These are phyloP conservation scores for Rosa lucieae DNA, from an alignment of 306 rosid species.

Conservation along the genomic window DNA sequence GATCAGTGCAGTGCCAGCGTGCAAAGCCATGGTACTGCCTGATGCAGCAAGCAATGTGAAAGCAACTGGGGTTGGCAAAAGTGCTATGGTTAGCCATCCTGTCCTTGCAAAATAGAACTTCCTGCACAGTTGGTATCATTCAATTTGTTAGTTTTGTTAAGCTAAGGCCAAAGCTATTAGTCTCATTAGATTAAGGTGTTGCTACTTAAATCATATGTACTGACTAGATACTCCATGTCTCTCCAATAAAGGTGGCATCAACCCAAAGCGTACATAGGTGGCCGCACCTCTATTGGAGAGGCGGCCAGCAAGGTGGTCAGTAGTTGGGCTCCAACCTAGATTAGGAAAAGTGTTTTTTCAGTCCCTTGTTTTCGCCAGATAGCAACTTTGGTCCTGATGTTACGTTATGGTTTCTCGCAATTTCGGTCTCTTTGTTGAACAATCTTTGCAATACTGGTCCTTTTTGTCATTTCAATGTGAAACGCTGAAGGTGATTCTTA, in stretches of 20 bases:
- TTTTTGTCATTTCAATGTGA: not conserved
- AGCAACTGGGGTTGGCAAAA: slow-evolving; percentile 86
- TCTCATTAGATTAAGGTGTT: not conserved
- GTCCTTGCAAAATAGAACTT: slow-evolving; percentile 92
- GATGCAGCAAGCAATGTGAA: slow-evolving; percentile 69
- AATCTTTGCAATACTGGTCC: not conserved
- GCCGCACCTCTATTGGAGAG: no score
- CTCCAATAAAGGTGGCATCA: not conserved
- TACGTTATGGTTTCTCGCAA: not conserved
- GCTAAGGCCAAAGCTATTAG: not conserved
- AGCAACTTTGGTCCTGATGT: not conserved
- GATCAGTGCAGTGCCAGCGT: slow-evolving; percentile 67
- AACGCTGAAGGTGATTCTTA: not conserved
- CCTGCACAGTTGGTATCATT: slow-evolving; percentile 39
- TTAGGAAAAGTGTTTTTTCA: no score
- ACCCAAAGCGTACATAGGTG: no score
- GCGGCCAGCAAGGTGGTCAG: no score
- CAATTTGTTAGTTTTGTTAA: not conserved
- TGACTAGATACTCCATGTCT: not conserved
- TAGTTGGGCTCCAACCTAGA: no score
- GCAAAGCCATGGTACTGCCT: slow-evolving; percentile 40
- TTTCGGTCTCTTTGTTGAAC: not conserved
- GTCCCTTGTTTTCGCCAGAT: not conserved
- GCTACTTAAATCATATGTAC: not conserved
- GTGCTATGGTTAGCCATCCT: slow-evolving; percentile 83